Conservation (phyloP, 1,284 basidiomycete genomes). For the Ceratobasidium sp. region DNA sequence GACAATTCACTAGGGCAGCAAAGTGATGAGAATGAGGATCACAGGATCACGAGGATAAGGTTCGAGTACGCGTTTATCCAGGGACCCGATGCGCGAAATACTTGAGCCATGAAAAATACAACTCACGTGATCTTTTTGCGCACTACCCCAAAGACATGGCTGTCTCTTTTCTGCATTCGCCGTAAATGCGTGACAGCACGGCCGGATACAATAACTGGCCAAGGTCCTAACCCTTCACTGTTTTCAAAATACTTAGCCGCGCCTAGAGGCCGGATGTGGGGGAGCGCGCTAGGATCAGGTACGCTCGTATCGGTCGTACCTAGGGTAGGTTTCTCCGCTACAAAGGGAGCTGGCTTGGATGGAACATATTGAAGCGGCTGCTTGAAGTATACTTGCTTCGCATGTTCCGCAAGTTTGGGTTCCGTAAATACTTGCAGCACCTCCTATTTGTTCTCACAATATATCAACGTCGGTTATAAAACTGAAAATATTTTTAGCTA, state of each 20-base stretch:
- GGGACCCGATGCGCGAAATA: neutral
- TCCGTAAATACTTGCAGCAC: neutral
- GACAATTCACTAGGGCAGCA: slow-evolving; percentile 24
- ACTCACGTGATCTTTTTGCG: slow-evolving; percentile 34
- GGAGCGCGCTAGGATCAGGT: neutral
- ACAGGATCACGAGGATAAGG: neutral
- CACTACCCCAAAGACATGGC: slow-evolving; percentile 19
- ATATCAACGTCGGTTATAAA: neutral
- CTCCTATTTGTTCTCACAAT: neutral
- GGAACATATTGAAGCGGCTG: neutral
- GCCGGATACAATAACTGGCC: slow-evolving; percentile 23
- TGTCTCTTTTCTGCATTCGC: slow-evolving; percentile 17
- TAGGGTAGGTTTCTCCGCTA: neutral
- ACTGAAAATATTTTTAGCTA: neutral
- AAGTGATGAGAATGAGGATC: neutral
- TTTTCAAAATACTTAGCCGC: neutral
- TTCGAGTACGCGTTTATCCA: neutral
- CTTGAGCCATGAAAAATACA: neutral
- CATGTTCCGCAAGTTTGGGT: neutral
- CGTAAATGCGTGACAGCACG: slow-evolving; percentile 21
- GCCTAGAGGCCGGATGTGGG: neutral
- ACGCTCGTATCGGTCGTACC: neutral
- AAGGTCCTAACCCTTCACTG: neutral
- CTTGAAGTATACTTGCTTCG: neutral
- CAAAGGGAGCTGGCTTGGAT: neutral